Base-by-base conservation (phyloP, 805 yeast species). In the Candida endomychidarum region DNA sequence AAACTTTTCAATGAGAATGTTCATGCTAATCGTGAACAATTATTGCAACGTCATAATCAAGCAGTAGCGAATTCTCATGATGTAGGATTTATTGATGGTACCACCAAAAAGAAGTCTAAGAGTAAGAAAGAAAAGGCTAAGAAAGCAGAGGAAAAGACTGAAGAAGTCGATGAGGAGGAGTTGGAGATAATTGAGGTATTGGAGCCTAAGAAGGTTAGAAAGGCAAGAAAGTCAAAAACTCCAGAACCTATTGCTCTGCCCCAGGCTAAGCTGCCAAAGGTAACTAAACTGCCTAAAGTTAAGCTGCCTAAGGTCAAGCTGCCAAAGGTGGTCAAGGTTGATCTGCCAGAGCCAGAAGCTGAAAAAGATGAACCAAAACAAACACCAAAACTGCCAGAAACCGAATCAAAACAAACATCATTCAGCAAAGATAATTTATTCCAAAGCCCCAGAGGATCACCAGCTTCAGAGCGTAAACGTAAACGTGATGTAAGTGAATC, bases 1-100 rank as follows among this genome's bases (percentile, higher is more conserved):
- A 62, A 64, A n/a, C 52, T 83, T n/a, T 86, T 80, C 60, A 65
- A 74, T n/a, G 57, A 66, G 4, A 58, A 80, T 6, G 63, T 86
- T 36, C 65, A 63, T 11, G 80, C 85, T 2, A 60, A 65, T 8
- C 66, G 83, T 2, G 61, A 63, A 0, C 51, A 60, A 30, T 58
- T 77, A 25, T 60, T 77, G 40, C 56, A 55, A 6, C 55, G 62
- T 9, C 56, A 56, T 34, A 44, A 50, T 5, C 10, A 28, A 10
- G 41, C 43, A 5, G 23, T 25, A 9, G 38, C 29, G 17, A 35
- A 37, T 20, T 16, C 40, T 15, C 35, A 34, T 16, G 40, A 25
- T 4, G 30, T 30, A 11, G 49, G 21, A 4, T 45, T 41, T 28
- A 17, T 37, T 10, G 40, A 37, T 24, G 31, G 35, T 31, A 32